These are phyloP conservation scores for Phytophthora vignae DNA, from an alignment of 352 stramenopile genomes.

Conservation along the genomic window DNA sequence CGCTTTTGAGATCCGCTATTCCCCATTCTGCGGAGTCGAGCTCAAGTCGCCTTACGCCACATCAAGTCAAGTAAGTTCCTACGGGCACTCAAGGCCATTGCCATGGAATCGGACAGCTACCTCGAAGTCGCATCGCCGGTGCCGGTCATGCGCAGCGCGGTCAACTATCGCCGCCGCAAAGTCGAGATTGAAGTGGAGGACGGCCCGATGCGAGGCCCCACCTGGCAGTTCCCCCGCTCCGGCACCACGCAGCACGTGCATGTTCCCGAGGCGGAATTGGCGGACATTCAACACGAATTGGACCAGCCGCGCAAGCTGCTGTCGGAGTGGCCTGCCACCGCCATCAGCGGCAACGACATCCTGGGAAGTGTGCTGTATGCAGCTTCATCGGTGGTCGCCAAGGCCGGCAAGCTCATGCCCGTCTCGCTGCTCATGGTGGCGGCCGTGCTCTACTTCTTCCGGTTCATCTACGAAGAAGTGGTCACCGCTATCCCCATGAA, in stretches of 20 bases:
- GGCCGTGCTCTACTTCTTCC: conserved; percentile 58
- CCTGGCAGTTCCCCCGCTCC: conserved; percentile 43
- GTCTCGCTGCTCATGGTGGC: conserved; percentile 78
- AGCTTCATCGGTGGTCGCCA: conserved; percentile 43
- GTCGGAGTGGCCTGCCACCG: conserved; percentile 76
- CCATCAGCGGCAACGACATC: conserved; percentile 93
- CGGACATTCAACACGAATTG: conserved; percentile 36
- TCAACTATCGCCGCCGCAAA: conserved; percentile 36
- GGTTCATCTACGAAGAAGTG: conserved; percentile 89
- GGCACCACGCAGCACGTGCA: conserved; percentile 40
- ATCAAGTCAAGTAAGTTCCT: too few relatives aligned
- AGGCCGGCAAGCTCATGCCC: conserved; percentile 79
- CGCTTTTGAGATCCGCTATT: too few relatives aligned
- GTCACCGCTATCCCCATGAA: conserved; percentile 90
- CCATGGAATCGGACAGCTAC: conserved; percentile 9
- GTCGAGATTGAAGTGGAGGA: conserved; percentile 53
- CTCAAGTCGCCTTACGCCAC: too few relatives aligned
- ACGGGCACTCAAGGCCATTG: too few relatives aligned
- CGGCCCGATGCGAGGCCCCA: conserved; percentile 23
- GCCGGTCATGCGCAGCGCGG: conserved; percentile 18
- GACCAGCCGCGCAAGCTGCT: conserved; percentile 39
- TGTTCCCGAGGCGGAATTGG: conserved; percentile 38
- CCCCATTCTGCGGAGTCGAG: too few relatives aligned
- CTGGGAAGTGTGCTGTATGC: conserved; percentile 82
- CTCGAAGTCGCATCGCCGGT: conserved; percentile 30